These are phyloP conservation scores for Biscogniauxia mediterranea DNA, from an alignment of 2,329 filamentous ascomycete genomes.

Conservation along the genomic window DNA sequence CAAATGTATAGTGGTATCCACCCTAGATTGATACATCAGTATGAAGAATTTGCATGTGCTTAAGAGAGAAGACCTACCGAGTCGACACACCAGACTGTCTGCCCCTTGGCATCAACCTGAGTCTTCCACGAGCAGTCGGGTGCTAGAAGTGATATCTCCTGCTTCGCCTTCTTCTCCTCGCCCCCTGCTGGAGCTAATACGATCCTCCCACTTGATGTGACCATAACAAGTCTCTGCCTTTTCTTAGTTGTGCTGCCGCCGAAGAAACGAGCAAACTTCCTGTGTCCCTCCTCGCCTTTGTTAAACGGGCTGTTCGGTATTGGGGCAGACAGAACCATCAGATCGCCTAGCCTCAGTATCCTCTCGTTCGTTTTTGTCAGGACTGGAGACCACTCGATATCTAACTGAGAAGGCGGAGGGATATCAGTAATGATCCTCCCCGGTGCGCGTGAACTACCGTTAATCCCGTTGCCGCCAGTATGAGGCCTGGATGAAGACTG, in stretches of 20 bases:
- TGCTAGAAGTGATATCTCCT: constrained; percentile 80
- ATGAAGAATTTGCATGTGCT: constrained; percentile 10
- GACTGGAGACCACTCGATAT: constrained; percentile 98
- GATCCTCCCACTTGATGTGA: constrained; percentile 87
- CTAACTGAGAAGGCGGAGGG: constrained; percentile 91
- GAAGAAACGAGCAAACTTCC: constrained; percentile 92
- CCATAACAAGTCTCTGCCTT: constrained; percentile 87
- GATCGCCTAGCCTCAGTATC: constrained; percentile 89
- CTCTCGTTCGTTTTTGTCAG: constrained; percentile 87
- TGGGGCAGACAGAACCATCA: constrained; percentile 79
- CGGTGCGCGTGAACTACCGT: constrained; percentile 58
- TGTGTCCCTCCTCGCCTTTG: constrained; percentile 71
- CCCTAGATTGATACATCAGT: constrained; percentile 50
- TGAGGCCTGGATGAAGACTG: constrained; percentile 29
- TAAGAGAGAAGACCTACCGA: constrained; percentile 63
- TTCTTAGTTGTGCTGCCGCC: constrained; percentile 90
- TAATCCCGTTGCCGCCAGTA: constrained; percentile 39
- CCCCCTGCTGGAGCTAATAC: constrained; percentile 88
- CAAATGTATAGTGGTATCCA: constrained; percentile 89
- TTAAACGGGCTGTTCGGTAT: constrained; percentile 71
- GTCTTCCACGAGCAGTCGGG: constrained; percentile 76
- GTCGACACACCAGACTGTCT: constrained; percentile 86
- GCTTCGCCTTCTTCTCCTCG: constrained; percentile 92
- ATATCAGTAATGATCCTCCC: constrained; percentile 89
- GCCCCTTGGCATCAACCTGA: constrained; percentile 81